Percentiles rank a stretch among this genome's conserved stretches.
These are phyloP conservation scores for Biscogniauxia mediterranea DNA, from an alignment of 2,329 filamentous ascomycete genomes.

Conservation along the genomic window DNA sequence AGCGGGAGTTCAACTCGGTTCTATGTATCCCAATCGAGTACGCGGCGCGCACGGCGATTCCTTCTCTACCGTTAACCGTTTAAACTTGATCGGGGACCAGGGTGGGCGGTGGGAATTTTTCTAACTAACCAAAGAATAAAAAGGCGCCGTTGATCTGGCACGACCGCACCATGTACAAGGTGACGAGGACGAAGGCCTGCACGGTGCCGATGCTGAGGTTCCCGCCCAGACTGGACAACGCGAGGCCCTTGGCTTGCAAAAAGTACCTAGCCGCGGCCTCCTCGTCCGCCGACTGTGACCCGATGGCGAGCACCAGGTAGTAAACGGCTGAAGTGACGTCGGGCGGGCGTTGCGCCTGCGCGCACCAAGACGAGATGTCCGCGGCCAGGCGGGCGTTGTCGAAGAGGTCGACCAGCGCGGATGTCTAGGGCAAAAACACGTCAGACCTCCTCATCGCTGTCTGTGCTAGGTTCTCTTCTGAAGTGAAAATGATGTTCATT, in stretches of 20 bases:
- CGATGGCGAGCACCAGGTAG: slow-evolving; percentile 51
- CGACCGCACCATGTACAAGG: slow-evolving; percentile 53
- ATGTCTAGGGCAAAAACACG: slow-evolving; percentile 30
- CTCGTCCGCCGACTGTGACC: slow-evolving; percentile 43
- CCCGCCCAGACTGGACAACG: slow-evolving; percentile 43
- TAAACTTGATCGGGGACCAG: too few species aligned
- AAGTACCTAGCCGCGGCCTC: slow-evolving; percentile 45
- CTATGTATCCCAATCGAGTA: slow-evolving; percentile 54
- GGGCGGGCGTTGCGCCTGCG: slow-evolving; percentile 31
- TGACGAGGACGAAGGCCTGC: slow-evolving; percentile 50
- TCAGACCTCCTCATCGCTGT: too few species aligned
- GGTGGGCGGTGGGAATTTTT: too few species aligned
- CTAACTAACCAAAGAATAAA: slow-evolving; percentile 44
- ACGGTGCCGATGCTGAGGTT: slow-evolving; percentile 49
- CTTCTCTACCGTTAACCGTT: slow-evolving; percentile 14
- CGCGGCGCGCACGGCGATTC: slow-evolving; percentile 50
- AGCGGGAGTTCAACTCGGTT: slow-evolving; percentile 53
- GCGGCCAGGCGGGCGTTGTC: slow-evolving; percentile 39
- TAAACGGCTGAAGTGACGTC: slow-evolving; percentile 44
- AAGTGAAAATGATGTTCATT: too few species aligned
- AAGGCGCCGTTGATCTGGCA: slow-evolving; percentile 56
- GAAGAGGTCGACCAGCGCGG: slow-evolving; percentile 49
- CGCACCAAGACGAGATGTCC: slow-evolving; percentile 43
- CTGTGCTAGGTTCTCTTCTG: too few species aligned
- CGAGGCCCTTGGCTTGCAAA: slow-evolving; percentile 47